These are phyloP conservation scores for Gentiana straminea DNA, from an alignment of 257 asterid genomes.

Conservation along the genomic window DNA sequence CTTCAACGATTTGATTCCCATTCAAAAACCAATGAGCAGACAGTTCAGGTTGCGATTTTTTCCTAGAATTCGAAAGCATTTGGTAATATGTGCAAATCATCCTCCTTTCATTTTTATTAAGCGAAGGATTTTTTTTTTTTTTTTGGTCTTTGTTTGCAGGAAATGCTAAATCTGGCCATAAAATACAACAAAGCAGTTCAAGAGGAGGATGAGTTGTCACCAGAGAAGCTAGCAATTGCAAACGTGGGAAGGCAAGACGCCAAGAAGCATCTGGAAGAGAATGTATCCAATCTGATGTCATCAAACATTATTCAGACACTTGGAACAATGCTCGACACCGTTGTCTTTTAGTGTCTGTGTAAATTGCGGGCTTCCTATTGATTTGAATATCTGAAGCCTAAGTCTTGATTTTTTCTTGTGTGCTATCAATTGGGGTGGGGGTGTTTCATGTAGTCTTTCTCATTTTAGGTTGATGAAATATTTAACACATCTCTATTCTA, in stretches of 20 bases:
- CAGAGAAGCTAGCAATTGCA: conserved; percentile 83
- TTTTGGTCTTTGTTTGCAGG: conserved; percentile 31
- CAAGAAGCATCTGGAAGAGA: conserved; percentile 92
- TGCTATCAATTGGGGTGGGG: no score
- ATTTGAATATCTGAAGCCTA: no score
- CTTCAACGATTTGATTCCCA: conserved; percentile 83
- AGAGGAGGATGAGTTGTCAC: conserved; percentile 89
- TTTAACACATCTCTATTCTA: no score
- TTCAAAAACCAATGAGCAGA: conserved; percentile 93
- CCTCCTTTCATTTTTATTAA: neutral
- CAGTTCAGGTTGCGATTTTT: conserved; percentile 47
- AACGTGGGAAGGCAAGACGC: conserved; percentile 97
- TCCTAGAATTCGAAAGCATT: neutral
- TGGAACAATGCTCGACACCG: conserved; percentile 92
- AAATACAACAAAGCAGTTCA: conserved; percentile 91
- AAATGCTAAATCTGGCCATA: conserved; percentile 64
- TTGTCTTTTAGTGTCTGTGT: conserved; percentile 42
- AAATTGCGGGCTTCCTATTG: no score
- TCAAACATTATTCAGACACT: conserved; percentile 81
- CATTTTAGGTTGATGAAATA: no score
- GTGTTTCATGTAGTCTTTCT: no score
- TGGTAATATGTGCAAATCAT: neutral
- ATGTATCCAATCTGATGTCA: conserved; percentile 87
- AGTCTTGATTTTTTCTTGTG: no score
- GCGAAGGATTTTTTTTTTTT: neutral